Evolutionary conservation across 306 rosid genomes (phyloP).

Genomic region (Myrica gale): DNA sequence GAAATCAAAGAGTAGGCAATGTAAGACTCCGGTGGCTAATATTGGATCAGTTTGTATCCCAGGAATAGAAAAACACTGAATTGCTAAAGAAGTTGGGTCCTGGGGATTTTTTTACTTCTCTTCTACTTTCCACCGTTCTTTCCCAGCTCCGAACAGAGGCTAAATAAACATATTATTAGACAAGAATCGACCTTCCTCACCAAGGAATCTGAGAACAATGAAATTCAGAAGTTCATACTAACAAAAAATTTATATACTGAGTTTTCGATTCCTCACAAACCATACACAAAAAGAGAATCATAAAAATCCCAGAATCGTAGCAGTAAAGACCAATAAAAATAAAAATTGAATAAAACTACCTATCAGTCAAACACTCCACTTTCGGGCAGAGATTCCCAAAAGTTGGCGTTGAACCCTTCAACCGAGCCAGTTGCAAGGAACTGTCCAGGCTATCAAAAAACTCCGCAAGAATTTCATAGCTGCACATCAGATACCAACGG

Average conservation of each 20-base stretch:
- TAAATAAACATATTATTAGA: neutral
- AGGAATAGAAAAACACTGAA: neutral
- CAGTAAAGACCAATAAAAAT: neutral
- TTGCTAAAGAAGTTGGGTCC: neutral
- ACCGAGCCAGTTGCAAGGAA: slow-evolving; percentile 49
- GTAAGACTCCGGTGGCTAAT: neutral
- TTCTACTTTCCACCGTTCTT: neutral
- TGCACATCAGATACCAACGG: slow-evolving; percentile 15
- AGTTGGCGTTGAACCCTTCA: slow-evolving; percentile 40
- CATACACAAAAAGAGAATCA: neutral
- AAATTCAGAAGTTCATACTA: no score
- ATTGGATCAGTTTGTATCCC: neutral
- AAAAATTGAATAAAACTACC: slow-evolving; percentile 36
- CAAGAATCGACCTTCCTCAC: no score
- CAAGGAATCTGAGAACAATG: no score
- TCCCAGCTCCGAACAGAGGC: neutral
- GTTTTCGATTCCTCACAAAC: neutral
- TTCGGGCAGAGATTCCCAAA: slow-evolving; percentile 46
- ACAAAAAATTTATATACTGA: no score
- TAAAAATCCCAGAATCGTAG: no score
- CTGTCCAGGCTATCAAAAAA: slow-evolving; percentile 58
- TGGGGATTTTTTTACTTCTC: neutral
- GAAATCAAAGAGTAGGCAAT: neutral
- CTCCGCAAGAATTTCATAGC: slow-evolving; percentile 51
- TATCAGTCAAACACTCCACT: slow-evolving; percentile 58